Conservation (phyloP, 2,329 filamentous ascomycete species). For the Fusarium sp. region DNA sequence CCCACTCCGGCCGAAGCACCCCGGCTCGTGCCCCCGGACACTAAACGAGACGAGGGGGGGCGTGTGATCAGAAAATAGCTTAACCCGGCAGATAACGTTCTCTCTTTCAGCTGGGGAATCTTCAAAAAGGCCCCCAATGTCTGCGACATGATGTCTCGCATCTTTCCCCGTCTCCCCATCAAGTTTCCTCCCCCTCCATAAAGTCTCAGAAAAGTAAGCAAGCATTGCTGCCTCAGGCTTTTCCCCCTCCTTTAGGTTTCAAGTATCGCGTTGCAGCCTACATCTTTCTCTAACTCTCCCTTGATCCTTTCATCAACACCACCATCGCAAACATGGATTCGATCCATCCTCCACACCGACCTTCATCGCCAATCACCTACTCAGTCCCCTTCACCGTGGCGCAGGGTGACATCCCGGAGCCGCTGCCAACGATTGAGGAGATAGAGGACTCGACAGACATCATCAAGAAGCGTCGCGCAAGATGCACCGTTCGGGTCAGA, state of each 20-base stretch:
- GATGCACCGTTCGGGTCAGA: slow-evolving; percentile 8
- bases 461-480: background rate
- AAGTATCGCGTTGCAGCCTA: background rate
- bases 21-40: background rate
- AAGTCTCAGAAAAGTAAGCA: background rate
- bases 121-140: background rate
- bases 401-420: slow-evolving; percentile 9
- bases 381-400: slow-evolving; percentile 9
- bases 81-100: no score
- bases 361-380: background rate
- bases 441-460: slow-evolving; percentile 16
- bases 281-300: background rate
- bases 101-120: background rate
- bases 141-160: background rate
- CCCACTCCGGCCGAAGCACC: background rate
- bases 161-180: background rate
- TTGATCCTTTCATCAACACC: background rate
- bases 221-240: background rate
- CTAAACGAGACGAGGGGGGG: background rate
- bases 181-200: background rate
- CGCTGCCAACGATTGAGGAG: slow-evolving; percentile 15
- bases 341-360: background rate
- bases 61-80: background rate
- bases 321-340: background rate
- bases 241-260: background rate